Evolutionary conservation across 495 filamentous ascomycete genomes (phyloP).

Genomic region (Friedmanniomyces endolithicus): DNA sequence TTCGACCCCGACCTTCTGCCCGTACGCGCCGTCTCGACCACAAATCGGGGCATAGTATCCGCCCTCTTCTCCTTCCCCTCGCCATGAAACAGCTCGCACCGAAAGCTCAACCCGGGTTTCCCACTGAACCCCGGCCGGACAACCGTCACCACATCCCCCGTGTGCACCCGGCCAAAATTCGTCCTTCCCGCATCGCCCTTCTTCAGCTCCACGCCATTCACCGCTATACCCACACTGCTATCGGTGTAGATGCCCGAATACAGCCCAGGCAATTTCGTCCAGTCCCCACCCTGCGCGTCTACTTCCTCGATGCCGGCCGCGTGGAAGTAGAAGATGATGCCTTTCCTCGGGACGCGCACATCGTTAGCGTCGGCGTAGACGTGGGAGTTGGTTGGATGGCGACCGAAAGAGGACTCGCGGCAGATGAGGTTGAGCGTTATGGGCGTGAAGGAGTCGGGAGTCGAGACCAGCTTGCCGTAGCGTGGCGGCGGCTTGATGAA

Average conservation of each 20-base stretch:
- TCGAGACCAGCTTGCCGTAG: slow-evolving; percentile 34
- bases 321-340: slow-evolving; percentile 66
- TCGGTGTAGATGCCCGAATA: slow-evolving; percentile 61
- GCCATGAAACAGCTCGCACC: slow-evolving; percentile 33
- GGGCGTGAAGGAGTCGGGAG: slow-evolving; percentile 37
- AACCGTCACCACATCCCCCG: slow-evolving; percentile 59
- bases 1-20: neutral
- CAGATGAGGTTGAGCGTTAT: slow-evolving; percentile 51
- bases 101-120: slow-evolving; percentile 35
- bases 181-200: slow-evolving; percentile 16
- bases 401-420: slow-evolving; percentile 63
- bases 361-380: slow-evolving; percentile 47
- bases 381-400: slow-evolving; percentile 47
- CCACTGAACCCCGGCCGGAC: slow-evolving; percentile 31
- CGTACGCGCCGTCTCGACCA: slow-evolving; percentile 11
- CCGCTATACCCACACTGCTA: slow-evolving; percentile 52
- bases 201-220: slow-evolving; percentile 53
- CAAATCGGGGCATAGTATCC: slow-evolving; percentile 7
- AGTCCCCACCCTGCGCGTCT: slow-evolving; percentile 42
- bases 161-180: slow-evolving; percentile 54
- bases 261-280: slow-evolving; percentile 40
- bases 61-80: slow-evolving; percentile 22
- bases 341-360: slow-evolving; percentile 62
- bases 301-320: slow-evolving; percentile 45
- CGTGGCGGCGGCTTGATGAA: slow-evolving; percentile 32